These are phyloP conservation scores for Deuterostichococcus epilithicus DNA, from an alignment of 139 green algal genomes.

Conservation along the genomic window DNA sequence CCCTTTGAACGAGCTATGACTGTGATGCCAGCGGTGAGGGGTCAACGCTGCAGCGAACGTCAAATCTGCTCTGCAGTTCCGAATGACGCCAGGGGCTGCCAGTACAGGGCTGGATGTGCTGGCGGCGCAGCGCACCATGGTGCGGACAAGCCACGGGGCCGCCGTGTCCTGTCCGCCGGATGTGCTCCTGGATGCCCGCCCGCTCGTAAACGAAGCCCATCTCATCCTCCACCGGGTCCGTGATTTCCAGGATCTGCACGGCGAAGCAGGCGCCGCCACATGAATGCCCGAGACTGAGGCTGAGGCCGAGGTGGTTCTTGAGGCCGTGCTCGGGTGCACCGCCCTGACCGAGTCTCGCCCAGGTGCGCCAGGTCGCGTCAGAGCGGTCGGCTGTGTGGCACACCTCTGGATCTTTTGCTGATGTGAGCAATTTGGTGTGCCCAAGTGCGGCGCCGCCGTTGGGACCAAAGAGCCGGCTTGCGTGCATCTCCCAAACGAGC, in stretches of 20 bases:
- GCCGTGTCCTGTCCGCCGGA: not conserved
- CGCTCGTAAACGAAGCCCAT: conserved; percentile 1
- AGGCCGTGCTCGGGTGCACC: no score
- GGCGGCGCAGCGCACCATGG: not conserved
- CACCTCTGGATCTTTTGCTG: no score
- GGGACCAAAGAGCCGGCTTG: not conserved
- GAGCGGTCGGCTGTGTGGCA: no score
- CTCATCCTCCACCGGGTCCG: not conserved
- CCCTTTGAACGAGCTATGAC: no score
- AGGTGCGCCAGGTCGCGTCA: no score
- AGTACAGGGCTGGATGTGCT: not conserved
- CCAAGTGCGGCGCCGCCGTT: not conserved
- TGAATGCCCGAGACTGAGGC: not conserved
- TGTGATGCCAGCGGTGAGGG: no score
- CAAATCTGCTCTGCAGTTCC: no score
- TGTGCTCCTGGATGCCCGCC: not conserved
- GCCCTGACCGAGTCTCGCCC: no score
- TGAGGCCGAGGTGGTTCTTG: not conserved
- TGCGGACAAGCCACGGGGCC: not conserved
- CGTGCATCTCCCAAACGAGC: no score
- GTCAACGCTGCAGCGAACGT: no score
- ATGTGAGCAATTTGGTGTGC: no score
- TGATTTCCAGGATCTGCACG: not conserved
- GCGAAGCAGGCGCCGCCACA: not conserved
- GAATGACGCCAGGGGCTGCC: no score